A percentile compares a stretch with the other conserved stretches of the same genome.
These are phyloP conservation scores for Purpureocillium lavendulum DNA, from an alignment of 2,329 filamentous ascomycete genomes.

Conservation along the genomic window DNA sequence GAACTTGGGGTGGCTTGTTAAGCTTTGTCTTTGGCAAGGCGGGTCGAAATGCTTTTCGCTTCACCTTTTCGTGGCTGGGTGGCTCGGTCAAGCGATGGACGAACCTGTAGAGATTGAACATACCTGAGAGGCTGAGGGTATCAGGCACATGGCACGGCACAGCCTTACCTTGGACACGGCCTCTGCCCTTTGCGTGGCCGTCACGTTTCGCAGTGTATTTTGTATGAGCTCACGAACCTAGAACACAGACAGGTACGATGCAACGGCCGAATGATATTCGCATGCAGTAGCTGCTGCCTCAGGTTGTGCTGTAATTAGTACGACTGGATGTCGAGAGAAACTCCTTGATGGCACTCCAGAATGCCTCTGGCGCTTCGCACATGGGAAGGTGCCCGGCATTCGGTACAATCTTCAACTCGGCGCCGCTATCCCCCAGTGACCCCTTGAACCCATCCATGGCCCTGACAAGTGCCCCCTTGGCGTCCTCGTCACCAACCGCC, in stretches of 20 bases:
- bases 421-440: slow-evolving; percentile 43
- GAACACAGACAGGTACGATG: too few relatives aligned
- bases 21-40: neutral
- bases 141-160: too few relatives aligned
- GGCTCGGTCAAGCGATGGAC: neutral
- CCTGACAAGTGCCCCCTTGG: slow-evolving; percentile 60
- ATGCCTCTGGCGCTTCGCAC: slow-evolving; percentile 64
- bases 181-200: too few relatives aligned
- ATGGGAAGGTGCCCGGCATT: slow-evolving; percentile 76
- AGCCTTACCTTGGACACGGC: too few relatives aligned
- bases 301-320: neutral
- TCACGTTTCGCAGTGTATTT: too few relatives aligned
- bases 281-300: too few relatives aligned
- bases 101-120: neutral
- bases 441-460: slow-evolving; percentile 70
- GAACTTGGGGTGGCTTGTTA: too few relatives aligned
- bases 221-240: too few relatives aligned
- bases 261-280: too few relatives aligned
- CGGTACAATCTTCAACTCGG: slow-evolving; percentile 56
- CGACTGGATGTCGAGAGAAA: slow-evolving; percentile 36
- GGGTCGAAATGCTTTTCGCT: neutral
- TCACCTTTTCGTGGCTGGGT: neutral
- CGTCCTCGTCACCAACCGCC: slow-evolving; percentile 66
- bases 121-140: neutral
- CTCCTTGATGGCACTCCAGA: slow-evolving; percentile 52